Base-by-base conservation (phyloP, 2,329 filamentous ascomycete species). In the Neonectria faginata region DNA sequence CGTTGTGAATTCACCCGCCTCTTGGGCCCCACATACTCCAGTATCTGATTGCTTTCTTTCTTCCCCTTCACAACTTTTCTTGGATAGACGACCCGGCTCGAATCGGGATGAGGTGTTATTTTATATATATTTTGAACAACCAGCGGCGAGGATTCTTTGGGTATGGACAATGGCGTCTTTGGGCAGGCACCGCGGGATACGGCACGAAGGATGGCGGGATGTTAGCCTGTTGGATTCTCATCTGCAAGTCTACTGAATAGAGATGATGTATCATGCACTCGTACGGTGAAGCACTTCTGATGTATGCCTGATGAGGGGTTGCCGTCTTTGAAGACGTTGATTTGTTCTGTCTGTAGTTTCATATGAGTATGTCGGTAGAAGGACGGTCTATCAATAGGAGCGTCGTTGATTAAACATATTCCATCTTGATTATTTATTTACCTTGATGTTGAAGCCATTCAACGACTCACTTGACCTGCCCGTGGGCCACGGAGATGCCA, bases 161-260 rank as follows among this genome's bases (percentile, higher is more conserved):
- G 55, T 70, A 74, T 67, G 69, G 69, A 70, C 68, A 67, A 71
- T 64, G 73, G 73, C 73, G 73, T 75, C 73, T 74, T 74, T 71
- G 70, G 73, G 57, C 68, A 67, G 57, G 66, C 66, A 68, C 69
- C 65, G 65, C 67, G 70, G 73, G 65, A 69, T 67, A 72, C 63
- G 73, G 73, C 68, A 74, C 66, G 72, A 69, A 63, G 71, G 64
- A 74, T 72, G 71, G 70, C 68, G 69, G 73, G 64, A 74, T 47
- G 55, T 67, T 70, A 72, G 64, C 62, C 60, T 59, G 64, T 61
- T 60, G 61, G 64, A 67, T 52, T 66, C 62, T 69, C 52, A 64
- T 65, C 70, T 71, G 67, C 67, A 67, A 67, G 66, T 70, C 47
- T 71, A 69, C 65, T 69, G 70, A 73, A 75, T 72, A 73, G 71